These are phyloP conservation scores for Nicotiana tabacum DNA, from an alignment of 257 asterid genomes.

Conservation along the genomic window DNA sequence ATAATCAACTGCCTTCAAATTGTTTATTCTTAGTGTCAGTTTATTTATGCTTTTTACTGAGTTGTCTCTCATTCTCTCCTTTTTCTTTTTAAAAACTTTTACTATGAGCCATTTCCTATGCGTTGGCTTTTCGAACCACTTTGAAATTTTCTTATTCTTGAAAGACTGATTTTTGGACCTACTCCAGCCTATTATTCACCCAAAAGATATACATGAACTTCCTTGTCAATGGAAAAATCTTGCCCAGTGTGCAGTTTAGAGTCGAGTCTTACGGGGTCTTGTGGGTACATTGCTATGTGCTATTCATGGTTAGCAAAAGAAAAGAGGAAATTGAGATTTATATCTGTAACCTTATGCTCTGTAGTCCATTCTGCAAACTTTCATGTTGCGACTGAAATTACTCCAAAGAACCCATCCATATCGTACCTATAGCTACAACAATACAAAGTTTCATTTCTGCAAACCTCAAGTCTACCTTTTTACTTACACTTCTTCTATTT, in stretches of 20 bases:
- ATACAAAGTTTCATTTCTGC: no score
- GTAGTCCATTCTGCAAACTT: background rate
- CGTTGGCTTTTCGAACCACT: background rate
- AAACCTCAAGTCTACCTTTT: background rate
- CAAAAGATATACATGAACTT: background rate
- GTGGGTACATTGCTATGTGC: background rate
- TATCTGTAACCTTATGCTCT: background rate
- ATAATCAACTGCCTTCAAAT: background rate
- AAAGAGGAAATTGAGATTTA: background rate
- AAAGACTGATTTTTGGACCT: background rate
- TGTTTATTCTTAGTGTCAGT: background rate
- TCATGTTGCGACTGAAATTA: background rate
- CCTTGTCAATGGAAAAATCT: background rate
- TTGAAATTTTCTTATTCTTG: background rate
- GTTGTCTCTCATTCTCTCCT: background rate
- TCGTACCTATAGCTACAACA: background rate
- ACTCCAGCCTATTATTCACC: background rate
- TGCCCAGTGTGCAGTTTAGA: background rate
- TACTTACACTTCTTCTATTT: background rate
- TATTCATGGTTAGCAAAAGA: slow-evolving; percentile 2
- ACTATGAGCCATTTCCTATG: background rate
- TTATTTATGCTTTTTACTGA: no score
- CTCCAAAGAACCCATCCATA: background rate
- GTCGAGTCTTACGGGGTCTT: background rate
- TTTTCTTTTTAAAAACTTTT: background rate